Evolutionary conservation across 2,329 filamentous ascomycete genomes (phyloP), one percentile per base, ranked within the genome.

Genomic region (Arthroderma sp.): DNA sequence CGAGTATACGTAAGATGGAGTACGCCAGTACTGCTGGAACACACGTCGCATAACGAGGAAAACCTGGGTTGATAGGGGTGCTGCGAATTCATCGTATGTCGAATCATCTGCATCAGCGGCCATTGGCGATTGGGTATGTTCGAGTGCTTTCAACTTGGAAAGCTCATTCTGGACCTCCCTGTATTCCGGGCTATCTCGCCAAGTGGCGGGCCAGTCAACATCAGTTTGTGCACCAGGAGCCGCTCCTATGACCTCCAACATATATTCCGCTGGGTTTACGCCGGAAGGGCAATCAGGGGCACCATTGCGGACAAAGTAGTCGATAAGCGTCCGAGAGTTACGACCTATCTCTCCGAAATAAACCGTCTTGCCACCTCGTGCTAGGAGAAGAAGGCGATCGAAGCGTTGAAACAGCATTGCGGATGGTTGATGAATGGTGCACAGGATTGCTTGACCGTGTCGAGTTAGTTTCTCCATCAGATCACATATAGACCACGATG

Each of bases 381-480:
- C 76, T 2, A 83, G 68, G 60, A 83, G 78, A 0, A 82, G 63
- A 1, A 82, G 62, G 1, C 72, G 71, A 49, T 82, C 78, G 43
- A 82, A 95, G 47, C 85, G 81, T 61, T 94, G 85, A 70, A 95
- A 94, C 44, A 95, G 73, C 75, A 94, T 87, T 28, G 87, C 87
- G 7, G 85, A 93, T 11, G 88, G 89, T 63, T 96, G 89, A 62
- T 96, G 88, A 49, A 95, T 95, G 0, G 89, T 95, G 68, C 87
- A 94, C n/a, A 95, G 78, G 63, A 95, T 85, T 42, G 89, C 88
- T 60, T 93, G 85, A n/a, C 88, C 88, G 50, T 80, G 83, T 62
- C 89, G 83, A 55, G 86, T 86, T 32, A 95, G 72, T 65, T 91
- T 94, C 64, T 91, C 82, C 37, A 95, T 75, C 6, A 95, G 74